Evolutionary conservation across 192 early-diverging fungal genomes (phyloP).

Genomic region (Helicostylum pulchrum): DNA sequence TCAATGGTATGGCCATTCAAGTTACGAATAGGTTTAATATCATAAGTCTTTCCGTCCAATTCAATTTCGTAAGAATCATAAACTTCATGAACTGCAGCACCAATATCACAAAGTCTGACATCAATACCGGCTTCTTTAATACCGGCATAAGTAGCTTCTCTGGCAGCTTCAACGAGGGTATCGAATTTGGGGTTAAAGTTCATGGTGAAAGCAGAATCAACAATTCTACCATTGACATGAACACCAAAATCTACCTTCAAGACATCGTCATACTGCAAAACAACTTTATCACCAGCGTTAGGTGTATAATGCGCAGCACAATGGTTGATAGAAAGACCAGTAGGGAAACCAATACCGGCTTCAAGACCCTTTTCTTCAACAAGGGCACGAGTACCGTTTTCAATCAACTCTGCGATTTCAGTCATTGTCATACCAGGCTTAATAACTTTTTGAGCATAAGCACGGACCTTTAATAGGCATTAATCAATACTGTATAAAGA

Average conservation of each 20-base stretch:
- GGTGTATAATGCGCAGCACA: conserved; percentile 98
- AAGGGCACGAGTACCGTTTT: conserved; percentile 88
- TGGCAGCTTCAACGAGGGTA: conserved; percentile 79
- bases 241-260: conserved; percentile 97
- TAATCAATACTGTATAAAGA: not conserved
- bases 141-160: conserved; percentile 96
- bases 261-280: conserved; percentile 85
- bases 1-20: conserved; percentile 95
- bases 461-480: conserved; percentile 56
- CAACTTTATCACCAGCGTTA: conserved; percentile 92
- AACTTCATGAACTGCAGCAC: conserved; percentile 94
- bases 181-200: conserved; percentile 91
- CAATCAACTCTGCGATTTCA: conserved; percentile 88
- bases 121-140: conserved; percentile 95
- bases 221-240: conserved; percentile 90
- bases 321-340: conserved; percentile 90
- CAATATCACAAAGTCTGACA: conserved; percentile 90
- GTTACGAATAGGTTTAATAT: conserved; percentile 93
- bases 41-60: conserved; percentile 88
- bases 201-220: conserved; percentile 94
- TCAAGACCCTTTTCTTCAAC: conserved; percentile 85
- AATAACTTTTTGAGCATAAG: conserved; percentile 74
- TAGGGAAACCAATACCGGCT: conserved; percentile 93
- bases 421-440: conserved; percentile 96
- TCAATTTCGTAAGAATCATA: conserved; percentile 98